phyloP scores from a whole-genome alignment of 441 rosid species.

The Viola pubescens region DNA sequence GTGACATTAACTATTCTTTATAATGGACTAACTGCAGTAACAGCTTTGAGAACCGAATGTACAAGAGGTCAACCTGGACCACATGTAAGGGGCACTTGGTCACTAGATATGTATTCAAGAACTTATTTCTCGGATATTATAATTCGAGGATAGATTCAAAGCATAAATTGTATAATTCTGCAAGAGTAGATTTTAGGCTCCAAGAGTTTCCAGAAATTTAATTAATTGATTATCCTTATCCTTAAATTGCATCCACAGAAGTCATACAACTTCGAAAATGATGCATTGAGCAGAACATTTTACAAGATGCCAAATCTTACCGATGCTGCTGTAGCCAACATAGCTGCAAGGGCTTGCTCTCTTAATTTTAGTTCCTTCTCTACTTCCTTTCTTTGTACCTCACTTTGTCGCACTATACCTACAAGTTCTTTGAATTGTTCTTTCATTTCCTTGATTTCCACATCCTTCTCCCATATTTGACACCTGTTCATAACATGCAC shows the following conservation, averaged over 20 bases:
- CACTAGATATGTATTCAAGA: no score
- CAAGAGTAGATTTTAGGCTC: no score
- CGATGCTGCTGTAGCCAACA: constrained; percentile 57
- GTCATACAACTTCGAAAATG: not conserved
- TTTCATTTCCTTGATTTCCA: constrained; percentile 88
- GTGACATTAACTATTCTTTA: not conserved
- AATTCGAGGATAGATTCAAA: no score
- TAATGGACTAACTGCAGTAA: no score
- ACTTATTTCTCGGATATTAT: no score
- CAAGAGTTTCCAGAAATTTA: no score
- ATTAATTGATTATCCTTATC: not conserved
- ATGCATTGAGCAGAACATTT: constrained; percentile 13
- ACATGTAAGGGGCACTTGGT: no score
- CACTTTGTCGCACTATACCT: constrained; percentile 65
- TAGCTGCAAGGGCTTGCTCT: constrained; percentile 63
- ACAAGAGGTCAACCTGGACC: no score
- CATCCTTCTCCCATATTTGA: constrained; percentile 82
- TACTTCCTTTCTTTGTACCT: constrained; percentile 63
- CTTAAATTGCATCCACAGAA: not conserved
- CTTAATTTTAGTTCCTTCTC: constrained; percentile 78
- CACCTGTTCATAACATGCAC: constrained; percentile 42
- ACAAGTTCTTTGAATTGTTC: constrained; percentile 91
- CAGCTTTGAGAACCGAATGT: no score
- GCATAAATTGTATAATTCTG: no score
- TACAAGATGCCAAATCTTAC: constrained; percentile 32